Base-by-base conservation (phyloP, 345 rosid species). In the Noccaea caerulescens region DNA sequence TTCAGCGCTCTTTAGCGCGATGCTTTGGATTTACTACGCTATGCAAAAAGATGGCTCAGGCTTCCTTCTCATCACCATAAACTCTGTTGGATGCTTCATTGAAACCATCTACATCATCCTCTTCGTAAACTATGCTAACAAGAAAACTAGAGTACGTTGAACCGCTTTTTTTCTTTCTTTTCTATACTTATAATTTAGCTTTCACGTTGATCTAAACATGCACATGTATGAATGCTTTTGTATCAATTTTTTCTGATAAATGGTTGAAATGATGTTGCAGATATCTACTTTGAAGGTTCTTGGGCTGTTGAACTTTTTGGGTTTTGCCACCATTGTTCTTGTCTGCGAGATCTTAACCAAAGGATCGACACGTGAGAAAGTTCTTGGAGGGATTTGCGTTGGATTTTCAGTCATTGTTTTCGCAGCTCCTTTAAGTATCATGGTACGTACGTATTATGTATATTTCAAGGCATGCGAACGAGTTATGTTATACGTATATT, bases 21-120 rank as follows among this genome's bases (percentile, higher is more conserved):
- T 87, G 90, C 66, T 86, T 14, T 85, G 83, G 82, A 77, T 87
- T n/a, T 86, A 84, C 70, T 90, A 90, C 55, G 93, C 91, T 27
- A 72, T 79, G 33, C 73, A 78, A 32, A 90, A 83, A 71, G 52
- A 77, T 6, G 79, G 87, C 18, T 39, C 79, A 32, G 91, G 81
- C 10, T 58, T 77, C 69, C 86, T 87, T 76, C 90, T 90, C 72
- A 80, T 86, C 37, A 87, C 93, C 44, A 87, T 86, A 16, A 90
- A 87, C 76, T 72, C 84, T 0, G 56, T 84, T 6, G 91, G 93
- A 2, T 86, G 88, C 75, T 27, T 80, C 77, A 83, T 86, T 10
- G 93, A 87, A 72, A 77, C 86, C 56, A 45, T 80, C 51, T 90
- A 90, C 73, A 80, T 90, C 68, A 23, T 79, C 14, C 61, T 90